Base-by-base conservation (phyloP, 2,329 filamentous ascomycete genomes). In the Decorospora gaudefroyi region DNA sequence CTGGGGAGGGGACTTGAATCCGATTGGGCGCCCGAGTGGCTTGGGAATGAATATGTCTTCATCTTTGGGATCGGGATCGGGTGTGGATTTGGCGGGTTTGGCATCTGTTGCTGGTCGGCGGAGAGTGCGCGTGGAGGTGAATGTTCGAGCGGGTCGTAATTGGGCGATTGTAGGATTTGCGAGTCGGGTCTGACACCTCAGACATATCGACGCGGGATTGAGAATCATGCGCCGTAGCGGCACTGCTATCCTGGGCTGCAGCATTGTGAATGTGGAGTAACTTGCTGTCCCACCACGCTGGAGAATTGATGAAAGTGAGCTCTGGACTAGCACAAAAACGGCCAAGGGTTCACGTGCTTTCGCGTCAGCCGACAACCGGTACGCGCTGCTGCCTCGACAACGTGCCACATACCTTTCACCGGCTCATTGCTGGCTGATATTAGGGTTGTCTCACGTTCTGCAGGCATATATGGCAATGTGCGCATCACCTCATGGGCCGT, bases 1-100 rank as follows among this genome's bases (percentile, higher is more conserved):
- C 45, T 78, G 73, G 0, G 93, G 93, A 2, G 90, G 87, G 25
- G 81, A 73, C 8, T 78, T 77, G 71, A 95, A 83, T 51, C 93
- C 93, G 56, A 99, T 92, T 10, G 93, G 92, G 25, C 89, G 83
- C 26, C 76, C 74, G 40, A 85, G 75, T 1, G 75, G 74, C 34
- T 76, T 74, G 6, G 79, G 80, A 5, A 73, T 71, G 62, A 80
- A 79, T 15, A 62, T 48, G 30, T 68, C 65, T 28, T 65, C 55
- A 29, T 63, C 59, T 51, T 58, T 53, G 1, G 46, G 46, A 17
- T 51, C 52, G 28, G 42, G 47, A 12, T 34, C 40, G 18, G 42
- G 34, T 23, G 41, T 38, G 8, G 33, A 27, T 6, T 49, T 29
- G 25, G 26, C 35, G 4, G 57, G 37, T 12, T 49, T 52, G 8